These are phyloP conservation scores for Cinnamomum chago DNA, from an alignment of 164 flowering plant genomes.

Conservation along the genomic window DNA sequence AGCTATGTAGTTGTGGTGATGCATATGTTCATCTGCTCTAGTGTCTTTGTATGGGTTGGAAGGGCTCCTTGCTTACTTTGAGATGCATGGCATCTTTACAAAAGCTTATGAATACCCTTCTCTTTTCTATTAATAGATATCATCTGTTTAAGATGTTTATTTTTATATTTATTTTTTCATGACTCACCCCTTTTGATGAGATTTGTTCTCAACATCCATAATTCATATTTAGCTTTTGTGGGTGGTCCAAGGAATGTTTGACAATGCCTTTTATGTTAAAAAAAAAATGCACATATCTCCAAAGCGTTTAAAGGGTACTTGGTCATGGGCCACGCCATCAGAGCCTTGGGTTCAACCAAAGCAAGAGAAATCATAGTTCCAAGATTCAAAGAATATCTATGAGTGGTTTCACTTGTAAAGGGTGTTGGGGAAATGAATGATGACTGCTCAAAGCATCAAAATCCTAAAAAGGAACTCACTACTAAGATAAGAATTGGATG, in stretches of 20 bases:
- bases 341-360: slow-evolving; percentile 19
- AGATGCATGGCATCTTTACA: slow-evolving; percentile 22
- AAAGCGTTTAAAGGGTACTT: slow-evolving; percentile 9
- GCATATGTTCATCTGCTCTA: slow-evolving; percentile 14
- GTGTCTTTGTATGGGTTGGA: slow-evolving; percentile 26
- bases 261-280: slow-evolving; percentile 14
- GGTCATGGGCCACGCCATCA: slow-evolving; percentile 8
- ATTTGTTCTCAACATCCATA: slow-evolving; percentile 11
- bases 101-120: slow-evolving; percentile 18
- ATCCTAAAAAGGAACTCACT: slow-evolving; percentile 8
- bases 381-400: slow-evolving; percentile 23
- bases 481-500: slow-evolving; percentile 11
- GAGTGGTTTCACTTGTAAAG: slow-evolving; percentile 4
- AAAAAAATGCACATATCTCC: slow-evolving; percentile 8
- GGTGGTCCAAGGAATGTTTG: slow-evolving; percentile 30
- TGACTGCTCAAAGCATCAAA: slow-evolving; percentile 13
- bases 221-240: slow-evolving; percentile 11
- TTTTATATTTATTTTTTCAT: background rate
- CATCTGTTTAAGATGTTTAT: slow-evolving; percentile 11
- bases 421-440: background rate
- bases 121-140: slow-evolving; percentile 15
- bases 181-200: slow-evolving; percentile 13
- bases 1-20: slow-evolving; percentile 25
- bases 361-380: slow-evolving; percentile 14
- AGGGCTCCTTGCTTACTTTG: slow-evolving; percentile 13